These are phyloP conservation scores for Malus hybrid DNA, from an alignment of 331 rosid genomes.

Conservation along the genomic window DNA sequence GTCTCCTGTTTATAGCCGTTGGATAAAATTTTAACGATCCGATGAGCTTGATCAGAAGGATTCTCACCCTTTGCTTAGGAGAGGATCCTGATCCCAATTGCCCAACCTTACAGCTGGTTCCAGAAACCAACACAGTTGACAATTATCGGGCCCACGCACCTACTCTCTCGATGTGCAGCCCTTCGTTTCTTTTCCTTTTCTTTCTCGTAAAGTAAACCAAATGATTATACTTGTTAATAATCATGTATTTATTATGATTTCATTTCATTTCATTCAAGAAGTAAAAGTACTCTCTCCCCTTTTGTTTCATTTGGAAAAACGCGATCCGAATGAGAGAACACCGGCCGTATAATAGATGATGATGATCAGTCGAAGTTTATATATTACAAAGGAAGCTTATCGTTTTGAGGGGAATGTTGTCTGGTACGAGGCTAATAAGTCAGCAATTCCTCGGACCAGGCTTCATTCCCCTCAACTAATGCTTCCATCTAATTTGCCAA, in stretches of 20 bases:
- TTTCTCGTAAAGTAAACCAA: conserved; percentile 30
- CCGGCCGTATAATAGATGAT: not conserved
- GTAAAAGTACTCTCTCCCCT: not conserved
- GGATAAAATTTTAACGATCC: too few species aligned
- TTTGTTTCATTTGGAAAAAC: not conserved
- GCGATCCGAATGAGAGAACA: not conserved
- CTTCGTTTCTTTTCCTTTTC: conserved; percentile 10
- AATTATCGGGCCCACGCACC: conserved; percentile 9
- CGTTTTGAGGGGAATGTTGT: conserved; percentile 65
- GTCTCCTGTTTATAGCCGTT: too few species aligned
- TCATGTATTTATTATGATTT: conserved; percentile 10
- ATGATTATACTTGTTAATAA: conserved; percentile 33
- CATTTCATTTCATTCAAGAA: not conserved
- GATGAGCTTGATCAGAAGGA: too few species aligned
- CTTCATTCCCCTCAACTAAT: conserved; percentile 86
- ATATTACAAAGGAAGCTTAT: conserved; percentile 33
- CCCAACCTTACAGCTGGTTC: not conserved
- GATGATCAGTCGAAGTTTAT: not conserved
- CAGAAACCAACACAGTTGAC: conserved; percentile 7
- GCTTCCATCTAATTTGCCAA: conserved; percentile 27
- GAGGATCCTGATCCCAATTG: too few species aligned
- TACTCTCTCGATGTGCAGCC: not conserved
- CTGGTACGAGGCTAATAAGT: conserved; percentile 44
- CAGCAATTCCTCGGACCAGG: conserved; percentile 77
- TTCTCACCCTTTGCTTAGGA: too few species aligned